Evolutionary conservation across 78 protist genomes (phyloP).

Genomic region (Blattamonas nauphoetae): DNA sequence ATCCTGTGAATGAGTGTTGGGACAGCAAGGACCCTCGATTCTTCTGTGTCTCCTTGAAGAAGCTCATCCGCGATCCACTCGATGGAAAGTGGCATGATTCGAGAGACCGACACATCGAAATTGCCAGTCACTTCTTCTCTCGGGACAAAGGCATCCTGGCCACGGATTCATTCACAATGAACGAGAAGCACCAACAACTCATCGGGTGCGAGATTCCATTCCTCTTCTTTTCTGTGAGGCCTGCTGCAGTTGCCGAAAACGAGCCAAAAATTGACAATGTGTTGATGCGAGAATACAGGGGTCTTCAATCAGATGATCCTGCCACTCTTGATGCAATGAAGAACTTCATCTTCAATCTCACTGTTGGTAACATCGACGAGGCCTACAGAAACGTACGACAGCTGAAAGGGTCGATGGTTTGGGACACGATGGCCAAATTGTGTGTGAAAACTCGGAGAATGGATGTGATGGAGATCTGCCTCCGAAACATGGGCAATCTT

Average conservation of each 20-base stretch:
- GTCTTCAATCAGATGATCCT: constrained; percentile 34
- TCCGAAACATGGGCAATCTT: constrained; percentile 52
- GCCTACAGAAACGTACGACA: constrained; percentile 44
- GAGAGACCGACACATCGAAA: background rate
- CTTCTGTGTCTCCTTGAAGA: background rate
- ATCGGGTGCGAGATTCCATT: background rate
- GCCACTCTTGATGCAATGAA: constrained; percentile 36
- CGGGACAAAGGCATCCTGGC: background rate
- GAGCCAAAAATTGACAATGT: background rate
- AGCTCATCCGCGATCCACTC: background rate
- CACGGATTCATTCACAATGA: background rate
- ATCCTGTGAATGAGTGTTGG: background rate
- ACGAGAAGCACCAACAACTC: background rate
- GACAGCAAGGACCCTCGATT: background rate
- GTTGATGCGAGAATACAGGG: constrained; percentile 53
- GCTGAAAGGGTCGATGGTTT: constrained; percentile 36
- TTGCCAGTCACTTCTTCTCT: background rate
- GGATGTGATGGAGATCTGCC: constrained; percentile 66
- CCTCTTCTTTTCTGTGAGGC: background rate
- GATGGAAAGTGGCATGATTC: constrained; percentile 7
- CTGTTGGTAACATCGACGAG: constrained; percentile 70
- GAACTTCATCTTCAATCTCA: constrained; percentile 44
- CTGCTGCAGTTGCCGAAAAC: background rate
- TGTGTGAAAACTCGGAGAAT: constrained; percentile 39
- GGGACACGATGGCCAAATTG: constrained; percentile 64